Conservation (phyloP, 306 rosid genomes). For the Dalbergia cultrata region DNA sequence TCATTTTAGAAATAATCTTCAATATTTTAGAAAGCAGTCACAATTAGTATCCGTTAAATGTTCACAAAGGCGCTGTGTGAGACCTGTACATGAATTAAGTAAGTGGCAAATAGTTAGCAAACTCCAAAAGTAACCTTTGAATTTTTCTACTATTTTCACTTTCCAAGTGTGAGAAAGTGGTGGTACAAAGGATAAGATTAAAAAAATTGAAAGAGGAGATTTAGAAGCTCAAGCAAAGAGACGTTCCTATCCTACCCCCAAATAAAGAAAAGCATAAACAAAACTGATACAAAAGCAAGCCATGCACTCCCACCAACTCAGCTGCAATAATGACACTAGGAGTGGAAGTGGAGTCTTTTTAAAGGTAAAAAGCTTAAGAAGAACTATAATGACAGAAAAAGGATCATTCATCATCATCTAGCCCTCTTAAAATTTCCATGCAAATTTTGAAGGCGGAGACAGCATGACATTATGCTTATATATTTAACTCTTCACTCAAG, state of each 20-base stretch:
- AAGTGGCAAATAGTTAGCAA: slow-evolving; percentile 27
- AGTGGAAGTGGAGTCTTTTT: slow-evolving; percentile 62
- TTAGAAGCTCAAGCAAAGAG: slow-evolving; percentile 64
- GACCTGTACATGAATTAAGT: neutral
- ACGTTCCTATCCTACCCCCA: slow-evolving; percentile 44
- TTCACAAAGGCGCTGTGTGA: neutral
- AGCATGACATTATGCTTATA: slow-evolving; percentile 15
- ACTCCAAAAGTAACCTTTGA: slow-evolving; percentile 1
- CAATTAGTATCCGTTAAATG: neutral
- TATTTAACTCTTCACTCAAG: slow-evolving; percentile 37
- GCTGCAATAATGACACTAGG: slow-evolving; percentile 68
- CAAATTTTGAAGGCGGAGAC: slow-evolving; percentile 46
- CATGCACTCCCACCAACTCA: slow-evolving; percentile 60
- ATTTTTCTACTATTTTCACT: slow-evolving; percentile 27
- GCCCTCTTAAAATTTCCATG: slow-evolving; percentile 55
- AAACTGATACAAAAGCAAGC: slow-evolving; percentile 52
- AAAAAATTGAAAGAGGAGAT: slow-evolving; percentile 46
- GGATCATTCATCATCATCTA: slow-evolving; percentile 35
- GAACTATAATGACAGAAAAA: slow-evolving; percentile 51
- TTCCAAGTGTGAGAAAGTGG: slow-evolving; percentile 58
- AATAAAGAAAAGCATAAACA: slow-evolving; percentile 42
- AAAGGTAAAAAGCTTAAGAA: slow-evolving; percentile 49
- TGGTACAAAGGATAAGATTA: slow-evolving; percentile 45
- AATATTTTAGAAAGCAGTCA: neutral
- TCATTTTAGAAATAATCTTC: neutral